Base-by-base conservation (phyloP, 192 early-diverging fungal genomes). In the Chytriomyces hyalinus region DNA sequence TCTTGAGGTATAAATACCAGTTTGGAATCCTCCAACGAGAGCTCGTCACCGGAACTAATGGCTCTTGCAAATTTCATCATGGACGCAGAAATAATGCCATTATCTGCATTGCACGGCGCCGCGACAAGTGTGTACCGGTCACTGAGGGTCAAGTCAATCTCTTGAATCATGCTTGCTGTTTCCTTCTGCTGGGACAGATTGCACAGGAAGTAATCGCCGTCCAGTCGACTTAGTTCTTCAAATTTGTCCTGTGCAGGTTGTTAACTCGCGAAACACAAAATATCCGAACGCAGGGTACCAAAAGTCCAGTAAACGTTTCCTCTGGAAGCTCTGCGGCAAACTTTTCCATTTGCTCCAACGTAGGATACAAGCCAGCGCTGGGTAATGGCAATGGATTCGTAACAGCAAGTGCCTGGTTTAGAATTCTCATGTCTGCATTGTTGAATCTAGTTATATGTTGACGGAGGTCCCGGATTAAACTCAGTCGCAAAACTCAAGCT, bases 291-390 rank as follows among this genome's bases (percentile, higher is more conserved):
- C 4, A 4, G 36, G 36, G 51, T 83, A 85, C 92, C 80, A 94
- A 83, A 11, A 96, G 83, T 46, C 81, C 77, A 9, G 86, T 73
- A 63, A 95, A 92, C 8, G 77, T 76, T 49, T 89, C 84, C 7
- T 85, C 70, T 11, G 93, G 92, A 60, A 94, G 85, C 75, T 91
- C 87, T 57, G 87, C 75, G 46, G 90, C 86, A 80, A 97, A 97
- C 28, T 83, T 70, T 78, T 96, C 93, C 26, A 97, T 84, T 77
- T 91, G 89, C 28, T 94, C 93, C 5, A 91, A 48, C 3, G 84
- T 85, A 9, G 95, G 93, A 65, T 88, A 87, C n/a, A 95, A 71
- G 6, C 94, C 94, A 4, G 94, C 94, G 61, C 83, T 44, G 84
- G 86, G 49, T 11, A 85, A 43, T 43, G 49, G 43, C 4, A 65